Conservation (phyloP, 169 alveolate genomes). For the Plasmodium fragile region DNA sequence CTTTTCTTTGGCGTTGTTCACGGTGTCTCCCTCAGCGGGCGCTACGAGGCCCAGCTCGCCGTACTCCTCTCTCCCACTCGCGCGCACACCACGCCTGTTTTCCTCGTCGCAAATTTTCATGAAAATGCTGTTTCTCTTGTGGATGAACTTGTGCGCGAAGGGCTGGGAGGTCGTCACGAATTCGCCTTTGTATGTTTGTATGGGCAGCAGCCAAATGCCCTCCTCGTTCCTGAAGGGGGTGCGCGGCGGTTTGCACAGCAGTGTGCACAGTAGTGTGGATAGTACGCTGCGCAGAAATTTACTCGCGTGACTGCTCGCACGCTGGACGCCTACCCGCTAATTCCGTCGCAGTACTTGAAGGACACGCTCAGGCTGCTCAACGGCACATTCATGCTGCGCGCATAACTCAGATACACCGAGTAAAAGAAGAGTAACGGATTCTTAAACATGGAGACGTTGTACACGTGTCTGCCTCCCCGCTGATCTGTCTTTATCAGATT, state of each 20-base stretch:
- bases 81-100: slow-evolving; percentile 10
- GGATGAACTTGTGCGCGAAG: slow-evolving; percentile 9
- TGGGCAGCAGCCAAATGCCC: slow-evolving; percentile 49
- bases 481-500: slow-evolving; percentile 42
- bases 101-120: slow-evolving; percentile 38
- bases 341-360: slow-evolving; percentile 28
- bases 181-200: slow-evolving; percentile 39
- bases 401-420: slow-evolving; percentile 36
- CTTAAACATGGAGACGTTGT: slow-evolving; percentile 38
- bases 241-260: background rate
- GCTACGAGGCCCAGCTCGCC: background rate
- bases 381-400: slow-evolving; percentile 22
- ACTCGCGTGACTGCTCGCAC: background rate
- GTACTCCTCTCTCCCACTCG: background rate
- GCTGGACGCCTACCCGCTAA: slow-evolving; percentile 11
- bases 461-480: slow-evolving; percentile 23
- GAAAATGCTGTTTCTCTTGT: slow-evolving; percentile 34
- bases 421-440: slow-evolving; percentile 61
- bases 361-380: slow-evolving; percentile 4
- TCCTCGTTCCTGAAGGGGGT: slow-evolving; percentile 26
- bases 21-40: background rate
- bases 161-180: slow-evolving; percentile 4
- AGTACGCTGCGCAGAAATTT: background rate
- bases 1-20: background rate
- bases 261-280: background rate